Conservation (phyloP, 1,139 yeast species). For the Scheffersomyces stambukii region DNA sequence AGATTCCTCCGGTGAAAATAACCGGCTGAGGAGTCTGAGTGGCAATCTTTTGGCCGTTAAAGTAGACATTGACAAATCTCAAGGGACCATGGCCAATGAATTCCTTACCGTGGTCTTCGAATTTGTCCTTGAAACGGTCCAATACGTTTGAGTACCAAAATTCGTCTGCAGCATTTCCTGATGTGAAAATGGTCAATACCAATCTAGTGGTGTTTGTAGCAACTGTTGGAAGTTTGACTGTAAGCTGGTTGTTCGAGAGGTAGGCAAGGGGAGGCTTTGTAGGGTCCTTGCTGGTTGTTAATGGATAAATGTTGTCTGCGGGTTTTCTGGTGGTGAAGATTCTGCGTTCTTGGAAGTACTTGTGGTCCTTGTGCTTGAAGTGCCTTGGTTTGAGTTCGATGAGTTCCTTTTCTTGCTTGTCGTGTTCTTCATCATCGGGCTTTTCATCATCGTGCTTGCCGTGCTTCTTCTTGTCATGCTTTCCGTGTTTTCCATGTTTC, state of each 20-base stretch:
- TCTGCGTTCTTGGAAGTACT: conserved; percentile 4
- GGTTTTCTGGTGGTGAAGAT: conserved; percentile 22
- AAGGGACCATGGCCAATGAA: conserved; percentile 63
- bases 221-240: conserved; percentile 36
- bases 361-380: neutral
- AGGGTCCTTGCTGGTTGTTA: conserved; percentile 18
- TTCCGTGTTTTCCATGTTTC: neutral
- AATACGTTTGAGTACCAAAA: conserved; percentile 73
- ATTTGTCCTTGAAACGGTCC: conserved; percentile 40
- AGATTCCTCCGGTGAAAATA: conserved; percentile 72
- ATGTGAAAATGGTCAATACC: conserved; percentile 56
- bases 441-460: conserved; percentile 1
- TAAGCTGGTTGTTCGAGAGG: conserved; percentile 38
- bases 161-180: conserved; percentile 79
- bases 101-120: conserved; percentile 30
- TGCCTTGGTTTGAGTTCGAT: neutral
- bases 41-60: conserved; percentile 47
- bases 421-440: conserved; percentile 3
- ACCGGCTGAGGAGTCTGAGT: conserved; percentile 55
- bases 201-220: conserved; percentile 53
- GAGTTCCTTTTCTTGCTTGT: conserved; percentile 3
- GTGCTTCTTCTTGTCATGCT: conserved; percentile 1
- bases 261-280: conserved; percentile 31
- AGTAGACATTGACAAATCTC: conserved; percentile 49
- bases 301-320: conserved; percentile 30